Evolutionary conservation across 2,329 filamentous ascomycete genomes (phyloP), one percentile per base, ranked within the genome.

Genomic region (Tolypocladium tundrense): DNA sequence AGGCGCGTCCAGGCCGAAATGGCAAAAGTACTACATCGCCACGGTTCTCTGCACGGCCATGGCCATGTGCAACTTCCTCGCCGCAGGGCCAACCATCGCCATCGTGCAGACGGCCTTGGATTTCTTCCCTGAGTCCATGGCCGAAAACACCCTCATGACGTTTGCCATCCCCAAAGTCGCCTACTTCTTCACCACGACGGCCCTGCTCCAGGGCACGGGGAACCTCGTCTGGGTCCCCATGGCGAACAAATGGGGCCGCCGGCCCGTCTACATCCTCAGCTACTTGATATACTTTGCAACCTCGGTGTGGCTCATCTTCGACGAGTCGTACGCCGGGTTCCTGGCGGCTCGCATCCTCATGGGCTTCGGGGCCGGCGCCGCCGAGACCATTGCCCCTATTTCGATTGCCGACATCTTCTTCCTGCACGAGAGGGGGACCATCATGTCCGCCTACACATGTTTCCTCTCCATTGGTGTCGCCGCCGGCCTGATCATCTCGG

Each of bases 391-490:
- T 52, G 75, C 77, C 1, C 79, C 79, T 0, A 69, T 80, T 9
- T 80, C 78, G 1, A 80, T 83, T 52, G 70, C 79, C 3, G 81
- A 84, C 60, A 67, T 83, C 37, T 84, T 83, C 67, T 84, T 82
- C 64, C 68, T 84, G 19, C 80, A 84, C 60, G 77, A 84, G 63
- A 72, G 81, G 55, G 80, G 79, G 1, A 68, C 72, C 1, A 69
- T 79, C 45, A 83, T 81, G 77, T 75, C 77, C 62, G 63, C 73
- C 13, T 77, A 78, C 60, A 74, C 72, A 16, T 69, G 70, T 24
- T 72, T 73, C 19, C 63, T 78, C 0, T 74, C 74, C 1, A 63
- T 73, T 1, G 77, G 77, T 2, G 76, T 77, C 7, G 73, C 73
- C 1, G 67, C 69, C 19, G 77, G 77, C 3, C 64, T 77, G 57